A percentile compares a stretch with the other conserved stretches of the same genome.
phyloP scores from a whole-genome alignment of 1,139 yeast genomes.

The Blastobotrys indianensis region DNA sequence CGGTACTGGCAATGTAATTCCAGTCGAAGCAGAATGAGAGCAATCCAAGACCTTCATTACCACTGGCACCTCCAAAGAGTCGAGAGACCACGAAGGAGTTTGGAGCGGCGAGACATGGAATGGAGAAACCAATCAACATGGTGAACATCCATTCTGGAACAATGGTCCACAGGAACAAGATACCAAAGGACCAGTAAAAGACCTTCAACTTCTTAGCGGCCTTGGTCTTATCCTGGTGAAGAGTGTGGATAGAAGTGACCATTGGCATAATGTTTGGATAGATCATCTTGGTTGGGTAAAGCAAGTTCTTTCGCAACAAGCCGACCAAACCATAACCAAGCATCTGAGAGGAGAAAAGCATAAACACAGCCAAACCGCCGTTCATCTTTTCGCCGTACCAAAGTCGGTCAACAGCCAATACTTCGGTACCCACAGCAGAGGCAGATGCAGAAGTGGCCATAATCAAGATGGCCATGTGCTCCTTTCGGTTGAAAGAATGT shows the following conservation, averaged over 20 bases:
- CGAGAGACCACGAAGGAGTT: conserved; percentile 25
- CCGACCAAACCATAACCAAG: conserved; percentile 57
- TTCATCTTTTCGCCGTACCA: conserved; percentile 36
- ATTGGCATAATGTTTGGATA: conserved; percentile 51
- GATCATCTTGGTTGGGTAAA: conserved; percentile 46
- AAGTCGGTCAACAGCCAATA: conserved; percentile 45
- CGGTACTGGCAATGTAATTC: conserved; percentile 24
- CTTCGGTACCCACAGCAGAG: conserved; percentile 53
- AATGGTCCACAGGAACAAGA: conserved; percentile 20
- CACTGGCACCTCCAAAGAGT: conserved; percentile 27
- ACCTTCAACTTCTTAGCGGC: conserved; percentile 21
- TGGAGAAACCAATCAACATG: conserved; percentile 19
- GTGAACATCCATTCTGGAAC: conserved; percentile 22
- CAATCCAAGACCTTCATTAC: conserved; percentile 31
- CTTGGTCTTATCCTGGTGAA: conserved; percentile 22
- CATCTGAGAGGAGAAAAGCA: conserved; percentile 44
- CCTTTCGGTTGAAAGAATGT: conserved; percentile 51
- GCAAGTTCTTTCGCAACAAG: conserved; percentile 45
- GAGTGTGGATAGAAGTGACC: conserved; percentile 44
- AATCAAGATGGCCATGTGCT: conserved; percentile 49
- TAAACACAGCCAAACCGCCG: conserved; percentile 41
- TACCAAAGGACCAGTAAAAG: conserved; percentile 17
- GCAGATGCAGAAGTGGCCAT: conserved; percentile 50
- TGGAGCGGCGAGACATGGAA: conserved; percentile 28
- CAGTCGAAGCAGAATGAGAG: conserved; percentile 30